These are phyloP conservation scores for Phytophthora pisi DNA, from an alignment of 352 stramenopile species.

Conservation along the genomic window DNA sequence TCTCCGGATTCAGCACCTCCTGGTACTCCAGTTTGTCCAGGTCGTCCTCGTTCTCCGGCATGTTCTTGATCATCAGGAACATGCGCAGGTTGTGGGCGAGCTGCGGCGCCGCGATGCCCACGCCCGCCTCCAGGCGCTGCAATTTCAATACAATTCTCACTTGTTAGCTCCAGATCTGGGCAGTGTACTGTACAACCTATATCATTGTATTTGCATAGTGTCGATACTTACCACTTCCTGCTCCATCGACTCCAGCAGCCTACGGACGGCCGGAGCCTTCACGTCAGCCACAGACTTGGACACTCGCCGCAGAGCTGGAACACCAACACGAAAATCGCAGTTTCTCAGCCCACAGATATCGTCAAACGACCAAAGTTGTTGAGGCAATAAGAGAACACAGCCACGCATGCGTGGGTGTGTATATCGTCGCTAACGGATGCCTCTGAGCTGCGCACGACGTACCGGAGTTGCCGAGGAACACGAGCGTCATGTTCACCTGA, in stretches of 20 bases:
- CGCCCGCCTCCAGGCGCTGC: conserved; percentile 67
- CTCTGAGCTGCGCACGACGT: conserved; percentile 12
- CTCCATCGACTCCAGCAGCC: conserved; percentile 67
- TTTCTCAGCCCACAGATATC: conserved; percentile 17
- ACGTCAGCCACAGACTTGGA: conserved; percentile 73
- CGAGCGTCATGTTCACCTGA: conserved; percentile 48
- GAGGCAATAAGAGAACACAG: background rate
- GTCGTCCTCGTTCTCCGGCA: conserved; percentile 60
- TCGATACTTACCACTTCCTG: conserved; percentile 56
- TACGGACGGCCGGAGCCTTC: conserved; percentile 48
- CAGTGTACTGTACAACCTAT: background rate
- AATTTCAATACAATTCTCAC: conserved; percentile 4
- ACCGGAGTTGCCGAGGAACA: conserved; percentile 80
- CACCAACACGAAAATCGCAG: conserved; percentile 4
- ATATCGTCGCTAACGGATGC: background rate
- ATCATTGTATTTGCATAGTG: background rate
- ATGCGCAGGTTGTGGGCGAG: conserved; percentile 78
- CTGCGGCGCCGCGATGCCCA: conserved; percentile 81
- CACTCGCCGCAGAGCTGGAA: conserved; percentile 65
- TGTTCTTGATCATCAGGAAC: conserved; percentile 84
- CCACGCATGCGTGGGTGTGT: background rate
- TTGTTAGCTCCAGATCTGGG: background rate
- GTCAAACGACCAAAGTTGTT: background rate
- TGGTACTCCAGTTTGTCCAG: conserved; percentile 70
- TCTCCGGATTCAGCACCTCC: conserved; percentile 80